Evolutionary conservation across 371 early-diverging fungal genomes (phyloP).

Genomic region (Mucor saturninus): DNA sequence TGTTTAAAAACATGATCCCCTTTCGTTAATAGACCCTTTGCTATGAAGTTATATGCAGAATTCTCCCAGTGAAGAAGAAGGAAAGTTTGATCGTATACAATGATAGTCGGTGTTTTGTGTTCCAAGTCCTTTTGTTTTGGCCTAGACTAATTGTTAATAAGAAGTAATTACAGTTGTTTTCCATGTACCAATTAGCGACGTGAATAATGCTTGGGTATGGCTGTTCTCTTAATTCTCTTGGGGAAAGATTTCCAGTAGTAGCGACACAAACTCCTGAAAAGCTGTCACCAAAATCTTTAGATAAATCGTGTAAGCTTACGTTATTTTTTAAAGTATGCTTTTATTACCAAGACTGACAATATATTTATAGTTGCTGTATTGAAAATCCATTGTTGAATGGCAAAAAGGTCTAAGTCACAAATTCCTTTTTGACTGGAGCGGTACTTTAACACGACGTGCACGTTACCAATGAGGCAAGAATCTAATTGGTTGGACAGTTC

Average conservation of each 20-base stretch:
- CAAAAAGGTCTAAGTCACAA: no score
- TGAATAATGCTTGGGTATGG: not conserved
- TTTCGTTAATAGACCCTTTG: not conserved
- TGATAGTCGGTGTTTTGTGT: slow-evolving; percentile 10
- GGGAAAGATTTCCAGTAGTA: not conserved
- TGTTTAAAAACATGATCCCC: slow-evolving; percentile 1
- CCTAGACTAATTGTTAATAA: not conserved
- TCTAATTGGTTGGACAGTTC: no score
- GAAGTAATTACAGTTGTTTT: not conserved
- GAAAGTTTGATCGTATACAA: slow-evolving; percentile 7
- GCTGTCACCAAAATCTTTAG: slow-evolving; percentile 18
- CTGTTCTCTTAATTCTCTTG: not conserved
- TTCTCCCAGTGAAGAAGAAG: slow-evolving; percentile 11
- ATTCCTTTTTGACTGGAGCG: no score
- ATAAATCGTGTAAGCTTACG: no score
- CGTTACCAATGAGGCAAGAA: no score
- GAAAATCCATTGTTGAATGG: no score
- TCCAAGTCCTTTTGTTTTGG: not conserved
- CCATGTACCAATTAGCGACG: not conserved
- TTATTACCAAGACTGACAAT: no score
- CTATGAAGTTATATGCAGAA: not conserved
- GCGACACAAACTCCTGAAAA: slow-evolving; percentile 20
- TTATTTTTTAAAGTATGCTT: no score
- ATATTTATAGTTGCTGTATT: no score
- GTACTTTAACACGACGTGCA: no score